phyloP scores from a whole-genome alignment of 768 basidiomycete genomes.

The Leccinum rimulosum region DNA sequence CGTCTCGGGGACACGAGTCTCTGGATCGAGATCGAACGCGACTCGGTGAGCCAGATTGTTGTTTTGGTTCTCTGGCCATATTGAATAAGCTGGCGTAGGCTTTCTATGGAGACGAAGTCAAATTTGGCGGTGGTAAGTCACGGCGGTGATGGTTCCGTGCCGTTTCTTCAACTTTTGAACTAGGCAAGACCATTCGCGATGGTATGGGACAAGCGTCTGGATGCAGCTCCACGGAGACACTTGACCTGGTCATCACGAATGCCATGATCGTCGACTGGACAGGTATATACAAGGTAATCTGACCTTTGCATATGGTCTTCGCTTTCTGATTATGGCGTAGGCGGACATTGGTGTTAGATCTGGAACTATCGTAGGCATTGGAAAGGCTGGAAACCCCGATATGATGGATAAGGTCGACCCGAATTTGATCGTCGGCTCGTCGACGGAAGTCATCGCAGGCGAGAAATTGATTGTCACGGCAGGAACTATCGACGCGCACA shows the following conservation, averaged over 20 bases:
- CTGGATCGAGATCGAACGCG: constrained; percentile 91
- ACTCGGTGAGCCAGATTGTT: constrained; percentile 48
- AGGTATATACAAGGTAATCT: constrained; percentile 84
- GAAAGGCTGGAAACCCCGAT: constrained; percentile 98
- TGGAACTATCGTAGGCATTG: constrained; percentile 81
- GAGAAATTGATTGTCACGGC: constrained; percentile 94
- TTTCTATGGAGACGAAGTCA: constrained; percentile 93
- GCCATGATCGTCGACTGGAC: constrained; percentile 93
- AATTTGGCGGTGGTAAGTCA: constrained; percentile 86
- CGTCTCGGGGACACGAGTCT: constrained; percentile 85
- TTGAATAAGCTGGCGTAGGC: constrained; percentile 45
- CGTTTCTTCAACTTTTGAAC: not conserved
- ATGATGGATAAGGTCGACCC: constrained; percentile 79
- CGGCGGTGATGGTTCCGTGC: not conserved
- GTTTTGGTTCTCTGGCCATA: not conserved
- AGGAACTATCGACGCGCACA: constrained; percentile 87
- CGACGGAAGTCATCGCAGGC: constrained; percentile 94
- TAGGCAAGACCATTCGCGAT: constrained; percentile 91
- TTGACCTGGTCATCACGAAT: constrained; percentile 95
- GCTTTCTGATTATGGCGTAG: constrained; percentile 37
- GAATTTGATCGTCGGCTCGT: constrained; percentile 77
- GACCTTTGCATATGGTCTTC: not conserved
- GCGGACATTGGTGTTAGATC: constrained; percentile 92
- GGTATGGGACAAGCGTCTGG: constrained; percentile 95
- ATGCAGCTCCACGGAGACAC: constrained; percentile 57